Conservation (phyloP, 306 rosid genomes). For the Vachellia pachyceras region DNA sequence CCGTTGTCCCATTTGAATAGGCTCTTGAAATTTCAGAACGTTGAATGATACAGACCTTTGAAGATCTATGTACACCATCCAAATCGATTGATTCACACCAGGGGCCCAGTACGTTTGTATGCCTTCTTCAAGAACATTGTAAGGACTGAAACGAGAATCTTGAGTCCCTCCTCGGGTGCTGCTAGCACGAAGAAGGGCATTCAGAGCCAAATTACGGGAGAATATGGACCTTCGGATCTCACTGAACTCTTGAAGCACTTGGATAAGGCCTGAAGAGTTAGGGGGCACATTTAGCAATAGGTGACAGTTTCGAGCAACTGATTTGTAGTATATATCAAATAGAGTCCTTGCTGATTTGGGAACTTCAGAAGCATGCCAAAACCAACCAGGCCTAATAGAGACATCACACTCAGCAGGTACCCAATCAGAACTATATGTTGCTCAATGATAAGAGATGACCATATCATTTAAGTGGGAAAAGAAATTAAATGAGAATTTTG, state of each 20-base stretch:
- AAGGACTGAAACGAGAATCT: constrained; percentile 59
- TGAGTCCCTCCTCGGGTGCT: constrained; percentile 63
- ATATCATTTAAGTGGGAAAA: not conserved
- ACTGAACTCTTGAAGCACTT: constrained; percentile 80
- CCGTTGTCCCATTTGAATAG: constrained; percentile 93
- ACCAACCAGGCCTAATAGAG: constrained; percentile 92
- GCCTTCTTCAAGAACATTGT: constrained; percentile 72
- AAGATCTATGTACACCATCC: constrained; percentile 69
- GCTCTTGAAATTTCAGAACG: constrained; percentile 82
- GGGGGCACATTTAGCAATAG: constrained; percentile 88
- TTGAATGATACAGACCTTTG: constrained; percentile 64
- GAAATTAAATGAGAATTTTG: no score
- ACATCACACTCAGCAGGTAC: constrained; percentile 86
- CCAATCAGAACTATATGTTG: constrained; percentile 50
- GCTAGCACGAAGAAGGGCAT: constrained; percentile 65
- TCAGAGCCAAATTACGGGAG: constrained; percentile 65
- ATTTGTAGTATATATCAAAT: constrained; percentile 83
- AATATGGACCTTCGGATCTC: constrained; percentile 70
- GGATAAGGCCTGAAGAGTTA: constrained; percentile 84
- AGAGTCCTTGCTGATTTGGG: constrained; percentile 81
- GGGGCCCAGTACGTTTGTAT: constrained; percentile 87
- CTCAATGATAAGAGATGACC: not conserved
- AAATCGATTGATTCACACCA: constrained; percentile 53
- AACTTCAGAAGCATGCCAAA: constrained; percentile 83
- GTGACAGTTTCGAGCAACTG: constrained; percentile 80